Conservation (phyloP, 2,329 filamentous ascomycete species). For the Alternaria sp. region DNA sequence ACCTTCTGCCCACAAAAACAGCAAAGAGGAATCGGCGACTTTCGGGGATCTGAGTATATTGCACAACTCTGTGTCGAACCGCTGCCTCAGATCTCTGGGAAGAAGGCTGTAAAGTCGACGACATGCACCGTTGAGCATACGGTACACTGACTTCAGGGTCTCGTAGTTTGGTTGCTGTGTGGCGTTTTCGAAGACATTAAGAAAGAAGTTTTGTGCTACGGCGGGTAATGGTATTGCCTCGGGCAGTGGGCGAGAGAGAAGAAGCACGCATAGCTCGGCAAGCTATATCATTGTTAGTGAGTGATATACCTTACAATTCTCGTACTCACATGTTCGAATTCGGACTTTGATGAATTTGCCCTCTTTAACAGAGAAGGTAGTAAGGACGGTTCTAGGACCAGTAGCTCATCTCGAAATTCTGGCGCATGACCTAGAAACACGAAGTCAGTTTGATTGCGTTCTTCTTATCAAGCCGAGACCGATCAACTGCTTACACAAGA, state of each 20-base stretch:
- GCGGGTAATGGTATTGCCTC: slow-evolving; percentile 38
- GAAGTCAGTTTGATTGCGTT: slow-evolving; percentile 20
- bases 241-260: slow-evolving; percentile 44
- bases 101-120: slow-evolving; percentile 35
- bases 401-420: slow-evolving; percentile 40
- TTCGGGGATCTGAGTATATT: slow-evolving; percentile 34
- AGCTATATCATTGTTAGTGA: slow-evolving; percentile 27
- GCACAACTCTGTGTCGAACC: slow-evolving; percentile 38
- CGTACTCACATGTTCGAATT: slow-evolving; percentile 40
- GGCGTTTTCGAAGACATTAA: slow-evolving; percentile 40
- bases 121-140: slow-evolving; percentile 48
- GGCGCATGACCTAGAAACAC: slow-evolving; percentile 34
- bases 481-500: slow-evolving; percentile 51
- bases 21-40: slow-evolving; percentile 33
- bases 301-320: neutral
- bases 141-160: slow-evolving; percentile 38
- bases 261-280: slow-evolving; percentile 36
- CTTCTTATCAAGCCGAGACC: neutral
- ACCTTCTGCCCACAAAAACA: slow-evolving; percentile 43
- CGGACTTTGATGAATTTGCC: slow-evolving; percentile 36
- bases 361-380: slow-evolving; percentile 43
- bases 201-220: slow-evolving; percentile 44
- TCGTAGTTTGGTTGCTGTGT: slow-evolving; percentile 27
- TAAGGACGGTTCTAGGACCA: slow-evolving; percentile 39
- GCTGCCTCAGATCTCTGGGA: slow-evolving; percentile 23